These are phyloP conservation scores for Daldinia vernicosa DNA, from an alignment of 495 filamentous ascomycete species.

Conservation along the genomic window DNA sequence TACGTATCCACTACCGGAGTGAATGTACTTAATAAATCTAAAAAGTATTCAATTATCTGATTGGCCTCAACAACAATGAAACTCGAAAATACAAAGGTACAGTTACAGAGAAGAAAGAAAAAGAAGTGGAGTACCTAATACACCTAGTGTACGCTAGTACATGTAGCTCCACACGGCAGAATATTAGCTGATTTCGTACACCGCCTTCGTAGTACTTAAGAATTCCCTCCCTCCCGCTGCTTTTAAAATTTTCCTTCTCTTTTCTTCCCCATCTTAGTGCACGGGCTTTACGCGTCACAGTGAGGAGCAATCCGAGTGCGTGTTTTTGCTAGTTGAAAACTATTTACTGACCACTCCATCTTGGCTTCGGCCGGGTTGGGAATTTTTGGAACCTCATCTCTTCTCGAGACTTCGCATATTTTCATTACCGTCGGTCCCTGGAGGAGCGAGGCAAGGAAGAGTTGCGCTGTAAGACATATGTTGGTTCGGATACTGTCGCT, in stretches of 20 bases:
- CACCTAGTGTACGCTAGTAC: too few species aligned
- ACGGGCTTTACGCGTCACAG: constrained; percentile 63
- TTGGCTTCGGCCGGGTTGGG: constrained; percentile 52
- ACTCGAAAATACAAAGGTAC: not conserved
- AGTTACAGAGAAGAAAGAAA: not conserved
- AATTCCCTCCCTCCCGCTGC: constrained; percentile 25
- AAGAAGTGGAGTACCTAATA: not conserved
- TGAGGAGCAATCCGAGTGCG: constrained; percentile 65
- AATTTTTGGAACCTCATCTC: constrained; percentile 53
- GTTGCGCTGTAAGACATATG: not conserved
- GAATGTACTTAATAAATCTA: not conserved
- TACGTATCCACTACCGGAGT: too few species aligned
- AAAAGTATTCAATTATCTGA: not conserved
- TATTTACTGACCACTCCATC: constrained; percentile 57
- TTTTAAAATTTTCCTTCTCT: constrained; percentile 31
- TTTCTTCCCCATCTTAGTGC: constrained; percentile 58
- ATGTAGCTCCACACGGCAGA: constrained; percentile 28
- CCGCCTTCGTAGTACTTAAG: constrained; percentile 44
- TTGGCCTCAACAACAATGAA: too few species aligned
- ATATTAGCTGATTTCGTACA: constrained; percentile 32
- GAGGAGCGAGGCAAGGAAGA: constrained; percentile 47
- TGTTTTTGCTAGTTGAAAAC: constrained; percentile 68
- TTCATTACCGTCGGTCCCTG: constrained; percentile 43
- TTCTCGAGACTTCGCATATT: constrained; percentile 14
- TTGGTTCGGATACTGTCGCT: not conserved